Evolutionary conservation across 1,284 basidiomycete genomes (phyloP), one percentile per base, ranked within the genome.

Genomic region (Caloboletus firmus): DNA sequence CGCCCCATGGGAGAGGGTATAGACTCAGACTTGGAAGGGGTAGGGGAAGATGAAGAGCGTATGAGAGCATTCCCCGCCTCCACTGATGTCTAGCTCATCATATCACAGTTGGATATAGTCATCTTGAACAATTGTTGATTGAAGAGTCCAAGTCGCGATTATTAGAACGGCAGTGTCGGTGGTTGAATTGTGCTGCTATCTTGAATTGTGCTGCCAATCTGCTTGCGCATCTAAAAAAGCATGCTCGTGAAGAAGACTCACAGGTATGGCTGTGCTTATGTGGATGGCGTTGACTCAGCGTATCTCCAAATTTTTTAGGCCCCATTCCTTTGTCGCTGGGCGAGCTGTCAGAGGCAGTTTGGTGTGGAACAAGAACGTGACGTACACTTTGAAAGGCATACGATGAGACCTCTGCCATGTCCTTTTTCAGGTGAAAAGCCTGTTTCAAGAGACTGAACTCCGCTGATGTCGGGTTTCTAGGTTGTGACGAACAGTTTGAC

Each of bases 111-210:
- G 69, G 65, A 54, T 69, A 70, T 59, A 65, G 52, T 68, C 58
- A 51, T 52, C 56, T 67, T 59, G 78, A 79, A 60, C 69, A 64
- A 54, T 66, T 73, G 41, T 73, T 75, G 36, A 67, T 81, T 54
- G 62, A 71, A 53, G 64, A 79, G 52, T 74, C 82, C 52, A 77
- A 72, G 56, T 75, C 74, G 12, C 72, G 81, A 55, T 60, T 87
- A 48, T 72, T 72, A 52, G 73, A 75, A 56, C 68, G 72, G 35
- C 71, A 63, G 13, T 90, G 87, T 69, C 73, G 72, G 59, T 90
- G 88, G 87, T 68, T 67, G 51, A 74, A 75, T 32, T 90, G 87
- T 65, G 71, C 73, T 53, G 74, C 73, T 44, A 61, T 81, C 20
- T 63, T 87, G 60, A 85, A 84, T 61, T 82, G 80, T 41, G 70